These are phyloP conservation scores for Aurantiochytrium sp. DNA, from an alignment of 108 stramenopile species.

Conservation along the genomic window DNA sequence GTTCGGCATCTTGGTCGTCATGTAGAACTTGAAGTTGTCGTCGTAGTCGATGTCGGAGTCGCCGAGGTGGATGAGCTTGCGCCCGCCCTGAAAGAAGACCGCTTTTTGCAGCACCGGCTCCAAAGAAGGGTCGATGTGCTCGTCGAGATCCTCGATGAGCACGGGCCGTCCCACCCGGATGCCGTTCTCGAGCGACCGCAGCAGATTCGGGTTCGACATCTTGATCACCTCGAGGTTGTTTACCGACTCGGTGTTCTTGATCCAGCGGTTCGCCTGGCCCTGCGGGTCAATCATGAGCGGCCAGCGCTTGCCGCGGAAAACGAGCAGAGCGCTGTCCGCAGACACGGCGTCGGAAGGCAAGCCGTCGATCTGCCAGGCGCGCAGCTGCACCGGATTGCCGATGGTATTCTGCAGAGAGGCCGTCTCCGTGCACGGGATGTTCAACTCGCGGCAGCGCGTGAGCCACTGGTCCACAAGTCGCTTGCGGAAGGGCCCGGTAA, in stretches of 20 bases:
- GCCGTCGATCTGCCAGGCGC: constrained; percentile 59
- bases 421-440: constrained; percentile 43
- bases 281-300: constrained; percentile 70
- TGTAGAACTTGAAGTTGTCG: constrained; percentile 55
- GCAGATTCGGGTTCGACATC: constrained; percentile 55
- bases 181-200: constrained; percentile 53
- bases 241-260: constrained; percentile 54
- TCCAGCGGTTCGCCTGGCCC: constrained; percentile 65
- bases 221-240: constrained; percentile 46
- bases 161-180: constrained; percentile 62
- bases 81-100: constrained; percentile 57
- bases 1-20: constrained; percentile 66
- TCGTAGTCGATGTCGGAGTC: constrained; percentile 65
- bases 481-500: constrained; percentile 59
- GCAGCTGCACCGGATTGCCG: constrained; percentile 56
- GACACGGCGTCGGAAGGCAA: constrained; percentile 62
- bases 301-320: constrained; percentile 57
- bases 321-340: constrained; percentile 59
- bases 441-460: background rate
- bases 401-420: constrained; percentile 50
- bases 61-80: constrained; percentile 58
- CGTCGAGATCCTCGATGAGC: constrained; percentile 62
- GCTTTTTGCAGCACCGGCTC: constrained; percentile 62
- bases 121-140: constrained; percentile 57
- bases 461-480: constrained; percentile 50